Percentiles rank a stretch among this genome's conserved stretches.
Evolutionary conservation across 371 early-diverging fungal genomes (phyloP).

Genomic region (Enterospora canceri): DNA sequence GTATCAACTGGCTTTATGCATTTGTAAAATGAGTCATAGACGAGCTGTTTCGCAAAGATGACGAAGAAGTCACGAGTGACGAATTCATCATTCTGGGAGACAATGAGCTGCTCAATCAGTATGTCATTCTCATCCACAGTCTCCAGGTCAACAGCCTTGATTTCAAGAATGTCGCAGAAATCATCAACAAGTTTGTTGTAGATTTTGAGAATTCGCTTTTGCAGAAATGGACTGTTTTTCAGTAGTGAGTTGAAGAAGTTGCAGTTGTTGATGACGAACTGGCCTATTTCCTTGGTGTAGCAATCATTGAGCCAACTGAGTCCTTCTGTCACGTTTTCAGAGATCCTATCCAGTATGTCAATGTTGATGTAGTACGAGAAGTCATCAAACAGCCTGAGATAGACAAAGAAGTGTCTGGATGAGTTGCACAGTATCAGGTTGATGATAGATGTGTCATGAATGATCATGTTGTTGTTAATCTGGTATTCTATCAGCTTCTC

Average conservation of each 20-base stretch:
- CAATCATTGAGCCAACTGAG: conserved; percentile 22
- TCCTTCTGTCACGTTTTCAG: conserved; percentile 28
- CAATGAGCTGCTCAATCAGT: background rate
- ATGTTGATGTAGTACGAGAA: conserved; percentile 43
- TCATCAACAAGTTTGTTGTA: conserved; percentile 34
- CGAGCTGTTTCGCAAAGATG: conserved; percentile 23
- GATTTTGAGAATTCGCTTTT: conserved; percentile 10
- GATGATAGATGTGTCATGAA: conserved; percentile 32
- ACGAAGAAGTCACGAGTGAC: conserved; percentile 3
- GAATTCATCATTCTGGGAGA: conserved; percentile 3
- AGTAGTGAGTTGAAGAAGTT: conserved; percentile 38
- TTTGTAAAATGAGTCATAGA: conserved; percentile 18
- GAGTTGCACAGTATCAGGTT: conserved; percentile 23
- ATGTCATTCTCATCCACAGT: background rate
- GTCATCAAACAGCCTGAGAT: conserved; percentile 37
- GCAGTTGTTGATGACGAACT: conserved; percentile 38
- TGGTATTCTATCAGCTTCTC: conserved; percentile 31
- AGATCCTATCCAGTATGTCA: conserved; percentile 43
- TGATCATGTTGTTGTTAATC: conserved; percentile 15
- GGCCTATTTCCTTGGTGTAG: conserved; percentile 13
- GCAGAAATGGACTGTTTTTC: conserved; percentile 6
- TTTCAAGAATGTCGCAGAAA: conserved; percentile 24
- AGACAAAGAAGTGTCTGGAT: conserved; percentile 29
- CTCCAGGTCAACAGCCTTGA: background rate
- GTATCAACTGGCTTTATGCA: conserved; percentile 1